These are phyloP conservation scores for Diaporthe longicolla DNA, from an alignment of 2,329 filamentous ascomycete species.

Conservation along the genomic window DNA sequence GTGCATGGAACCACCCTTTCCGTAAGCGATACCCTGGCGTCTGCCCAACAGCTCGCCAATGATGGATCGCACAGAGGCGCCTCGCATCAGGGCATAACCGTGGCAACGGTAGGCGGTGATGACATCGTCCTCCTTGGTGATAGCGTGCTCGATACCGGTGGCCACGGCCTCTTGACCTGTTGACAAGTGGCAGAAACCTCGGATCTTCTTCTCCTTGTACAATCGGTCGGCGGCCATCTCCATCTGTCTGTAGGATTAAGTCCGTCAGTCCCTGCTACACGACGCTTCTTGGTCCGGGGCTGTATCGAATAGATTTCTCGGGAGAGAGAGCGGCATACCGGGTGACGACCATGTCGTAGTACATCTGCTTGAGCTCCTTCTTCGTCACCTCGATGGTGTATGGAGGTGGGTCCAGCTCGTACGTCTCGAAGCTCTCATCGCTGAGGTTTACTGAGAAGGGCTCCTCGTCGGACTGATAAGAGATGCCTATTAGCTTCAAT, in stretches of 20 bases:
- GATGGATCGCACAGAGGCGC: constrained; percentile 89
- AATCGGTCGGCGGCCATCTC: constrained; percentile 99
- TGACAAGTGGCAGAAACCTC: constrained; percentile 99
- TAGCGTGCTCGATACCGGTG: constrained; percentile 95
- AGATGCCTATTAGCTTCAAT: constrained; percentile 25
- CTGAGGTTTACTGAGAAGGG: constrained; percentile 92
- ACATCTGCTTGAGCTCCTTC: constrained; percentile 99
- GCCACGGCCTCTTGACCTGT: constrained; percentile 98
- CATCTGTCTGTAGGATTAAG: constrained; percentile 80
- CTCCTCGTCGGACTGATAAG: constrained; percentile 87
- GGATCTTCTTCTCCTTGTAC: constrained; percentile 99
- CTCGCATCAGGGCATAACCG: constrained; percentile 97
- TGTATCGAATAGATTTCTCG: constrained; percentile 25
- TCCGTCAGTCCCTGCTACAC: constrained; percentile 38
- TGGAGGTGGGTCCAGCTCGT: constrained; percentile 95
- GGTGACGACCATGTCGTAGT: constrained; percentile 95
- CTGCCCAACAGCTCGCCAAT: constrained; percentile 96
- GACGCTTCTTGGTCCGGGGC: not conserved
- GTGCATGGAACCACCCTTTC: constrained; percentile 99
- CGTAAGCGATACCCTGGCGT: constrained; percentile 96
- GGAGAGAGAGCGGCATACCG: constrained; percentile 73
- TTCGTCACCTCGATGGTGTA: constrained; percentile 96
- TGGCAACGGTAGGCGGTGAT: constrained; percentile 99
- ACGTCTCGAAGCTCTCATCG: constrained; percentile 99
- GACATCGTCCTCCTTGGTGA: constrained; percentile 90